Conservation (phyloP, 108 stramenopile genomes). For the Nitzschia sp. region DNA sequence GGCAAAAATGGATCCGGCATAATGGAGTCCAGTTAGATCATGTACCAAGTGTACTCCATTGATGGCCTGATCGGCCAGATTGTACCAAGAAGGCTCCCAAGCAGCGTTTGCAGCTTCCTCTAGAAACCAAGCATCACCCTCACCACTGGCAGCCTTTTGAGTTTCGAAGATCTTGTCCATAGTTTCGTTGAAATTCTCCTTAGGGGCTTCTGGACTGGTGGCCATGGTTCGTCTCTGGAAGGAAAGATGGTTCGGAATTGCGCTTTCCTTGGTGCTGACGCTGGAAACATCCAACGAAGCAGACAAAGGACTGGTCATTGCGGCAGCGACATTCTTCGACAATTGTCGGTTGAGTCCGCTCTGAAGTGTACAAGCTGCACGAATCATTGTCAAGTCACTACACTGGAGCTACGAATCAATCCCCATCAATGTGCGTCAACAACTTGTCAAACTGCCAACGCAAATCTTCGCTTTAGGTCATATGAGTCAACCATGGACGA, state of each 20-base stretch:
- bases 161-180: constrained; percentile 43
- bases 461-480: too few relatives aligned
- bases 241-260: not conserved
- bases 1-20: constrained; percentile 63
- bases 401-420: not conserved
- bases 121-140: constrained; percentile 37
- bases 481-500: too few relatives aligned
- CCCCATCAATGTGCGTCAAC: not conserved
- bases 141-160: constrained; percentile 23
- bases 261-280: not conserved
- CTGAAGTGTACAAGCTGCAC: constrained; percentile 8
- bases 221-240: constrained; percentile 25
- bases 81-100: constrained; percentile 62
- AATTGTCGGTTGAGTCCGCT: constrained; percentile 7
- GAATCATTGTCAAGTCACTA: constrained; percentile 5
- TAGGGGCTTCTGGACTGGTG: constrained; percentile 1
- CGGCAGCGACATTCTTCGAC: not conserved
- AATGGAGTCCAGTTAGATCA: constrained; percentile 58
- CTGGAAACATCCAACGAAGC: not conserved
- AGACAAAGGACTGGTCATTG: not conserved
- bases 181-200: constrained; percentile 31
- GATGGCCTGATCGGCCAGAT: constrained; percentile 58
- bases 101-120: constrained; percentile 31
- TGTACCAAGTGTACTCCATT: constrained; percentile 43
- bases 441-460: too few relatives aligned